Percentiles rank a stretch among this genome's conserved stretches.
Conservation (phyloP, 805 yeast genomes). For the Metschnikowia bowlesiae region DNA sequence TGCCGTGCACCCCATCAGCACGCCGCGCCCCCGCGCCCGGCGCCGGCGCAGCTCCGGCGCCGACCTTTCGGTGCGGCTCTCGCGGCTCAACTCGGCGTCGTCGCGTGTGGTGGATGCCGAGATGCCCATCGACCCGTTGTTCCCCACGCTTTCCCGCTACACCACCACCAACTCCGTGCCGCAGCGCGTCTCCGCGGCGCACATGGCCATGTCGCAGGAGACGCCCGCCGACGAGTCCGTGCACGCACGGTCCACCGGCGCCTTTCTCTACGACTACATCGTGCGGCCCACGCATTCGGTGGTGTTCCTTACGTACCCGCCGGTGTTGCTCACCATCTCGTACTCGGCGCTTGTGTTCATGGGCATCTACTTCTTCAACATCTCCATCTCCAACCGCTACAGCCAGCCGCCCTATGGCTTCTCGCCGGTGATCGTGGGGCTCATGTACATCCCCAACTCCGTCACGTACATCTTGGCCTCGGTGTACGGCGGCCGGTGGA, state of each 20-base stretch:
- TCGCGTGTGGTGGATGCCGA: constrained; percentile 20
- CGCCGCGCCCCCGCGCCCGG: no score
- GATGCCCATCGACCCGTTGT: constrained; percentile 36
- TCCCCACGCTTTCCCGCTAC: constrained; percentile 36
- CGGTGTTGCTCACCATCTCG: constrained; percentile 60
- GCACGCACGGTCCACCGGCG: neutral
- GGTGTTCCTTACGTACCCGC: constrained; percentile 62
- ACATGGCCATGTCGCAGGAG: neutral
- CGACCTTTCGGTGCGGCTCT: neutral
- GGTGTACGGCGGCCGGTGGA: constrained; percentile 77
- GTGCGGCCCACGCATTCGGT: constrained; percentile 61
- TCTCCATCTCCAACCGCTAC: constrained; percentile 64
- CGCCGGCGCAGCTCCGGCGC: neutral
- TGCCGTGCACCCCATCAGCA: no score
- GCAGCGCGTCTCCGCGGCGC: neutral
- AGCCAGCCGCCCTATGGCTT: constrained; percentile 67
- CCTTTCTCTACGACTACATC: constrained; percentile 42
- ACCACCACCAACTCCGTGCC: constrained; percentile 27
- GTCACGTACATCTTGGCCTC: constrained; percentile 72
- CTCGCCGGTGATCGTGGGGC: constrained; percentile 60
- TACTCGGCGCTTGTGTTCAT: constrained; percentile 73
- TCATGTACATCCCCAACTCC: constrained; percentile 80
- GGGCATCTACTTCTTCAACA: constrained; percentile 65
- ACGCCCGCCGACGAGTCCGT: neutral
- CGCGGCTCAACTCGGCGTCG: neutral